These are phyloP conservation scores for Fusarium nematophilum DNA, from an alignment of 2,329 filamentous ascomycete genomes.

Conservation along the genomic window DNA sequence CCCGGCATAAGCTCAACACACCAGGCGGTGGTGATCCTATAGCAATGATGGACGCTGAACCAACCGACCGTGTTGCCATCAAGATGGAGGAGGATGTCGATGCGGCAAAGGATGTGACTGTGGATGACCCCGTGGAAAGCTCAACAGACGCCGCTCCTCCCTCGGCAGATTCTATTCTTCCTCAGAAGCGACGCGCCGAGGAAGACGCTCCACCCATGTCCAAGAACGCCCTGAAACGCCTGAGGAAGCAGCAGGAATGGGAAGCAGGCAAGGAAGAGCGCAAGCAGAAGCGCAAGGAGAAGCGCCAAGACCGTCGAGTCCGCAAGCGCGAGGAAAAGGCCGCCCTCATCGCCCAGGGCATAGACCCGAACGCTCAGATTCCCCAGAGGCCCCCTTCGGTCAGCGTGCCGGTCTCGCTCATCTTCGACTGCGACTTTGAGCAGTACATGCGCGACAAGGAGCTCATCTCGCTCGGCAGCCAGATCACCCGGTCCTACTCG, in stretches of 20 bases:
- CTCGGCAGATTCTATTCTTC: conserved; percentile 2
- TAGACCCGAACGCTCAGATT: conserved; percentile 52
- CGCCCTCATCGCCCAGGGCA: conserved; percentile 60
- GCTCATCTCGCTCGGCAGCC: conserved; percentile 81
- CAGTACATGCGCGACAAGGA: conserved; percentile 89
- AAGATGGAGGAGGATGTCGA: neutral
- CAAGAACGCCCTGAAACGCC: conserved; percentile 87
- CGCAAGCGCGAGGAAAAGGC: conserved; percentile 63
- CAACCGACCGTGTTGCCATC: neutral
- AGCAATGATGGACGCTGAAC: neutral
- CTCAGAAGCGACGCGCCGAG: conserved; percentile 14
- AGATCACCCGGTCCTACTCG: conserved; percentile 89
- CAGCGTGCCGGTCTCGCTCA: conserved; percentile 79
- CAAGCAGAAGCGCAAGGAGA: conserved; percentile 65
- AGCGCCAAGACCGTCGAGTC: conserved; percentile 59
- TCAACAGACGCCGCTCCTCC: neutral
- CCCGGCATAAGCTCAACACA: no score
- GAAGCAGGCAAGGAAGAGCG: conserved; percentile 75
- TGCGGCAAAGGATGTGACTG: neutral
- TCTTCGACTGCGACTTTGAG: conserved; percentile 95
- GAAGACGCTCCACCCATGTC: conserved; percentile 63
- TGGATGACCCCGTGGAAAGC: neutral
- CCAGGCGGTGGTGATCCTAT: neutral
- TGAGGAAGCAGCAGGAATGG: conserved; percentile 78
- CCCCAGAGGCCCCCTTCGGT: conserved; percentile 53